Percentiles rank a stretch among this genome's conserved stretches.
Evolutionary conservation across 257 asterid genomes (phyloP).

Genomic region (Penstemon barbatus): DNA sequence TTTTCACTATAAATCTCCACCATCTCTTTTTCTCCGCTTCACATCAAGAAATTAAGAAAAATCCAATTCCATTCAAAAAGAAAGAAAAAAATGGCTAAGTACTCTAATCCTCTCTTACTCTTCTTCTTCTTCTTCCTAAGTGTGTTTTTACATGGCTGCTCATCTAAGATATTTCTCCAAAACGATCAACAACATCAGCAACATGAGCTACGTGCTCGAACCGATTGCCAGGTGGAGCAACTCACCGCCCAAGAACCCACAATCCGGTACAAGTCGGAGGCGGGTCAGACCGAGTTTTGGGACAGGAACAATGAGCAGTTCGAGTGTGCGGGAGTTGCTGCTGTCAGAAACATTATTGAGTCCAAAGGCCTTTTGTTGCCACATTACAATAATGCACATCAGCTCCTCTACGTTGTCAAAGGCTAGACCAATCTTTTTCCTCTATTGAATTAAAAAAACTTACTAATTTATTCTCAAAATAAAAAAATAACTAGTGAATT

Average conservation of each 20-base stretch:
- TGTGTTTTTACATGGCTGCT: conserved; percentile 36
- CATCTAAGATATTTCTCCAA: conserved; percentile 30
- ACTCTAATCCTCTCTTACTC: conserved; percentile 13
- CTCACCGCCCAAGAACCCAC: conserved; percentile 54
- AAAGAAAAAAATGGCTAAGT: conserved; percentile 31
- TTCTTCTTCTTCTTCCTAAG: conserved; percentile 30
- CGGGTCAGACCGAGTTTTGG: conserved; percentile 61
- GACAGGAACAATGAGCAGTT: conserved; percentile 46
- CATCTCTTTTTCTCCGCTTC: conserved; percentile 29
- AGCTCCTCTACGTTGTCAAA: conserved; percentile 46
- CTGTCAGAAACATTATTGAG: conserved; percentile 41
- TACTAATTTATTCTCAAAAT: too few species aligned
- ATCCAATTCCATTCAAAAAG: neutral
- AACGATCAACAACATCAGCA: conserved; percentile 41
- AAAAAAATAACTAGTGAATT: too few species aligned
- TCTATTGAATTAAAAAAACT: too few species aligned
- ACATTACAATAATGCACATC: conserved; percentile 56
- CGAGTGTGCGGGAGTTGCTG: conserved; percentile 57
- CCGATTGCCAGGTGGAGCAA: conserved; percentile 49
- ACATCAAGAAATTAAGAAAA: conserved; percentile 11
- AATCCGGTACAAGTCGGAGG: conserved; percentile 43
- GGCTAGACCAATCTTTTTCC: conserved; percentile 29
- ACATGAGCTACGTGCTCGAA: conserved; percentile 45
- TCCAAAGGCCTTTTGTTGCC: conserved; percentile 57
- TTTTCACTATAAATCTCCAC: conserved; percentile 31